phyloP scores from a whole-genome alignment of 495 filamentous ascomycete genomes.

The Lindgomyces ingoldianus region DNA sequence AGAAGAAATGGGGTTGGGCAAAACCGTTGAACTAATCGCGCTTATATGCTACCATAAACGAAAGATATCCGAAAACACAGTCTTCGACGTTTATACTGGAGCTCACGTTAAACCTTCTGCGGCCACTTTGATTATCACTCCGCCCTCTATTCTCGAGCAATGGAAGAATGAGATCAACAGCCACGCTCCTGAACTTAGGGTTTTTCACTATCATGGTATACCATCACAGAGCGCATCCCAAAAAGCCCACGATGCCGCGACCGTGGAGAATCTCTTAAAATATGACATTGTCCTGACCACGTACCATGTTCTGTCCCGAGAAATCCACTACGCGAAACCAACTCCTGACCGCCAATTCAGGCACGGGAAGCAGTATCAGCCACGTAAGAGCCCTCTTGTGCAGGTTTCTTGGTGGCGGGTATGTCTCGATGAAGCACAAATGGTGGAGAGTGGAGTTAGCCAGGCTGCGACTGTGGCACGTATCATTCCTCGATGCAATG shows the following conservation, averaged over 20 bases:
- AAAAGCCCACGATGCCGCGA: constrained; percentile 44
- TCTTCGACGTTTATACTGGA: constrained; percentile 40
- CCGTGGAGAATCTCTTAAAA: constrained; percentile 55
- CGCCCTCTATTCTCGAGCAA: constrained; percentile 76
- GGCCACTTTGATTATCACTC: constrained; percentile 86
- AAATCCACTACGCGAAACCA: constrained; percentile 73
- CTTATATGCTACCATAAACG: constrained; percentile 65
- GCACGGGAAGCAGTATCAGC: constrained; percentile 64
- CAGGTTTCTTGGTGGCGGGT: constrained; percentile 88
- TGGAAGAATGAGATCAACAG: constrained; percentile 78
- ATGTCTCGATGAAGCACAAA: constrained; percentile 93
- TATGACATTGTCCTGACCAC: constrained; percentile 86
- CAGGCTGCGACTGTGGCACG: constrained; percentile 79
- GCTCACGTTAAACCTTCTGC: constrained; percentile 50
- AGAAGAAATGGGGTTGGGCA: constrained; percentile 96
- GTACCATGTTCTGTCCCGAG: constrained; percentile 72
- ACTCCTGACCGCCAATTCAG: constrained; percentile 67
- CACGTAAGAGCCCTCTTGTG: constrained; percentile 71
- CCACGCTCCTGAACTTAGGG: constrained; percentile 65
- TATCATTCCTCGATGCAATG: constrained; percentile 76
- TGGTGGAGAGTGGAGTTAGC: constrained; percentile 85
- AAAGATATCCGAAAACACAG: constrained; percentile 25
- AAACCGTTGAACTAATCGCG: constrained; percentile 86
- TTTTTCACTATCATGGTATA: constrained; percentile 49
- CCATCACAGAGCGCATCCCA: constrained; percentile 30